Base-by-base conservation (phyloP, 805 yeast species). In the Candida takata region DNA sequence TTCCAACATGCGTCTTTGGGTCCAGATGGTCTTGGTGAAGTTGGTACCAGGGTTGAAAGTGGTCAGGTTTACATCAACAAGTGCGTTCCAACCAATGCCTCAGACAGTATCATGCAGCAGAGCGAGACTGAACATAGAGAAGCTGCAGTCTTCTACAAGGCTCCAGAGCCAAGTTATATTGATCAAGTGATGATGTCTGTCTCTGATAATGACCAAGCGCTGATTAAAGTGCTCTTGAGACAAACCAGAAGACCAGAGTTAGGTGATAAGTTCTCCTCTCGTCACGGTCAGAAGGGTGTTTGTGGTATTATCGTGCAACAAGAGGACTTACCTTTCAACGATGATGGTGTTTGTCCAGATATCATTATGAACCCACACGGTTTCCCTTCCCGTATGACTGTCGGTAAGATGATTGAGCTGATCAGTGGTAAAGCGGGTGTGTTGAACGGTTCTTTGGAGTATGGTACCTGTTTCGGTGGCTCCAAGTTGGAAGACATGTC, bases 371-470 rank as follows among this genome's bases (percentile, higher is more conserved):
- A 90, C 56, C 98, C 98, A 2, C 98, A 90, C 60, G 98, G 97
- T 67, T 92, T 90, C 80, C 98, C 98, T 44, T 90, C 97, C 24
- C 95, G 98, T 74, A 92, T 92, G 98, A 92, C 98, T 27, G 97
- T 92, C 14, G 98, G 98, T 41, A 92, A 92, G 62, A 90, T 92
- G 97, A 77, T 92, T 47, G 98, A 92, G 61, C 70, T 90, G 43
- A 83, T 92, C 17, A 83, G 95, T 23, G 98, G 98, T 49, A 92
- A 92, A 57, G 98, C 97, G 0, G 98, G 98, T 58, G 97, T 92
- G 27, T 63, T 92, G 49, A 83, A 85, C 50, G 98, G 98, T 4
- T 55, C 84, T 3, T 66, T 92, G 41, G 95, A 92, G 58, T 92
- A 92, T 51, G 98, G 98, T 52, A 92, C 98, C 1, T 92, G 97